Percentiles rank a stretch among this genome's conserved stretches.
Evolutionary conservation across 1,139 yeast species (phyloP).

Genomic region (Protomyces arabidopsidicola): DNA sequence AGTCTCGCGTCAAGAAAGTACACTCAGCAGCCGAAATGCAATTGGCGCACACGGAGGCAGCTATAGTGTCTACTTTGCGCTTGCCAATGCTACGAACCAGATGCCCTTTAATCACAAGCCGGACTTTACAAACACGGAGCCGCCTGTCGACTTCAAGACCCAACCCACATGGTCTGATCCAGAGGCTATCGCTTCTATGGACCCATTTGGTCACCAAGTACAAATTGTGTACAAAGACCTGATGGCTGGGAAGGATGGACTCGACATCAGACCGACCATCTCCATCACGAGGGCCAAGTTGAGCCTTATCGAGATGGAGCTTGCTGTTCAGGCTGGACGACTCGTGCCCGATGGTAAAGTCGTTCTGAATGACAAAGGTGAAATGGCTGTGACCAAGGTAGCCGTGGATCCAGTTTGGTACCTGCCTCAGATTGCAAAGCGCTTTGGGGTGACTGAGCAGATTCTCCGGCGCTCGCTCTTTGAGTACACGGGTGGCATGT

Average conservation of each 20-base stretch:
- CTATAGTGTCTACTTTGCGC: slow-evolving; percentile 56
- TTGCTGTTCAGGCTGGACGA: slow-evolving; percentile 50
- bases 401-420: slow-evolving; percentile 67
- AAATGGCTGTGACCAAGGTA: slow-evolving; percentile 54
- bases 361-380: slow-evolving; percentile 55
- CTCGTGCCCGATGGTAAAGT: slow-evolving; percentile 54
- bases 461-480: slow-evolving; percentile 51
- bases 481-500: neutral
- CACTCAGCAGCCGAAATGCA: slow-evolving; percentile 47
- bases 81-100: slow-evolving; percentile 55
- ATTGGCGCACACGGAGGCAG: slow-evolving; percentile 62
- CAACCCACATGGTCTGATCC: slow-evolving; percentile 52
- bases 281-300: slow-evolving; percentile 60
- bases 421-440: slow-evolving; percentile 59
- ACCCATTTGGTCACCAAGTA: slow-evolving; percentile 58
- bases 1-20: slow-evolving; percentile 45
- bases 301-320: slow-evolving; percentile 53
- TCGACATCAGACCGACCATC: slow-evolving; percentile 57
- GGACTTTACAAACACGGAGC: slow-evolving; percentile 58
- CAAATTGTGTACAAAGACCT: slow-evolving; percentile 52
- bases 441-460: slow-evolving; percentile 53
- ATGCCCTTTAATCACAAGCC: slow-evolving; percentile 50
- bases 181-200: slow-evolving; percentile 57
- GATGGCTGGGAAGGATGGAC: slow-evolving; percentile 42
- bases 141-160: slow-evolving; percentile 53